These are phyloP conservation scores for Aristolochia contorta DNA, from an alignment of 164 flowering plant species.

Conservation along the genomic window DNA sequence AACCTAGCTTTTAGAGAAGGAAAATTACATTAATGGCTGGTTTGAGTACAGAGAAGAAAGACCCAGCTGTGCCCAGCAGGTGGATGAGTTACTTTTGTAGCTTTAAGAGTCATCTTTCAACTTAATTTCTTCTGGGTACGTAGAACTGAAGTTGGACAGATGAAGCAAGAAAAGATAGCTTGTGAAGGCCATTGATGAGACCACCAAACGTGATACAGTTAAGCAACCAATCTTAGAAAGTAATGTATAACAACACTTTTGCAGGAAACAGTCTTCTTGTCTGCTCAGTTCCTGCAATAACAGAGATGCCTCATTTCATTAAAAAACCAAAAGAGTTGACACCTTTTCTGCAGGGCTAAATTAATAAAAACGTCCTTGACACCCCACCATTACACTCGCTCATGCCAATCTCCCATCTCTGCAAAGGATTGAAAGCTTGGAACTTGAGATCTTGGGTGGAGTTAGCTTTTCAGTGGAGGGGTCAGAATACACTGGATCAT, in stretches of 20 bases:
- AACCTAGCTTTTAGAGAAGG: too few relatives aligned
- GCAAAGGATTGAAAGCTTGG: neutral
- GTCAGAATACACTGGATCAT: neutral
- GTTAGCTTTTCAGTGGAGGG: neutral
- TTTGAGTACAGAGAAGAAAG: too few relatives aligned
- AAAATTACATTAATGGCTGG: too few relatives aligned
- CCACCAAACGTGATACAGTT: constrained; percentile 2
- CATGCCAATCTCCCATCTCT: constrained; percentile 1
- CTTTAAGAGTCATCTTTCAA: too few relatives aligned
- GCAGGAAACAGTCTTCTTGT: neutral
- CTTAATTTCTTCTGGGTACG: too few relatives aligned
- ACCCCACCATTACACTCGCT: neutral
- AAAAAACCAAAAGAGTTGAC: neutral
- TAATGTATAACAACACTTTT: neutral
- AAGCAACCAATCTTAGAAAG: neutral
- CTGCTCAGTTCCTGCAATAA: neutral
- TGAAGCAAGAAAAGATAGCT: too few relatives aligned
- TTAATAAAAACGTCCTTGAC: neutral
- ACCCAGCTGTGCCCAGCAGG: too few relatives aligned
- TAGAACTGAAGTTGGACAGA: too few relatives aligned
- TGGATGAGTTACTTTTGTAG: too few relatives aligned
- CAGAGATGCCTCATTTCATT: neutral
- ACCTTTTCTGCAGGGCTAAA: neutral
- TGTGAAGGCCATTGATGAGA: constrained; percentile 1
- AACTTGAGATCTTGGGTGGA: neutral